Evolutionary conservation across 352 stramenopile species (phyloP), one percentile per base, ranked within the genome.

Genomic region (Plasmopara muralis): DNA sequence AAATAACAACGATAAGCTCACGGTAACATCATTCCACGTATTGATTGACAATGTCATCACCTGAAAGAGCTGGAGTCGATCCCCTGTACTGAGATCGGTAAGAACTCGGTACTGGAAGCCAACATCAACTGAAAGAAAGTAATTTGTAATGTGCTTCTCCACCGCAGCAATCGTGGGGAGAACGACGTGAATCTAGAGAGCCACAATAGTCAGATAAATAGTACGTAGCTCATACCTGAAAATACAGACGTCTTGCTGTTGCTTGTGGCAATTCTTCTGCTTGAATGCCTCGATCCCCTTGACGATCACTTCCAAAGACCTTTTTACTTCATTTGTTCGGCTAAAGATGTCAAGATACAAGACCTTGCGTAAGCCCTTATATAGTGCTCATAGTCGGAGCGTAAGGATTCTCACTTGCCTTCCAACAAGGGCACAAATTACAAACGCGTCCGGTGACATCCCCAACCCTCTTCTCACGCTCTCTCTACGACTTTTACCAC

Each of bases 361-460:
- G 31, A 35, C 14, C 1, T 41, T 15, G 4, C 13, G 13, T 41
- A n/a, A 41, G n/a, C 37, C 5, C 12, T 14, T 16, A 6, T 6
- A 41, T 7, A n/a, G 13, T 13, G 2, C 43, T 38, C 12, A 13
- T 14, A 3, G 29, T 38, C 3, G 5, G 38, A 42, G 28, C 12
- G 39, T 20, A 6, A 55, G 31, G 10, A 12, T 9, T 5, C 12
- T 8, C 15, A 4, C 15, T 16, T 55, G 85, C 78, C 78, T 89
- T 47, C 79, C 79, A 40, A 86, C 68, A 14, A 89, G 66, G 2
- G 74, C 77, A 43, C 74, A 86, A 14, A 89, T 70, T 9, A 79
- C 44, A n/a, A 82, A 68, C 4, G 67, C 72, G 41, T 80, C 53
- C 0, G 4, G 0, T 8, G 73, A 54, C 13, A 85, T 54, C 1